Evolutionary conservation across 2,329 filamentous ascomycete genomes (phyloP), one percentile per base, ranked within the genome.

Genomic region (Tolypocladium pustulatum): DNA sequence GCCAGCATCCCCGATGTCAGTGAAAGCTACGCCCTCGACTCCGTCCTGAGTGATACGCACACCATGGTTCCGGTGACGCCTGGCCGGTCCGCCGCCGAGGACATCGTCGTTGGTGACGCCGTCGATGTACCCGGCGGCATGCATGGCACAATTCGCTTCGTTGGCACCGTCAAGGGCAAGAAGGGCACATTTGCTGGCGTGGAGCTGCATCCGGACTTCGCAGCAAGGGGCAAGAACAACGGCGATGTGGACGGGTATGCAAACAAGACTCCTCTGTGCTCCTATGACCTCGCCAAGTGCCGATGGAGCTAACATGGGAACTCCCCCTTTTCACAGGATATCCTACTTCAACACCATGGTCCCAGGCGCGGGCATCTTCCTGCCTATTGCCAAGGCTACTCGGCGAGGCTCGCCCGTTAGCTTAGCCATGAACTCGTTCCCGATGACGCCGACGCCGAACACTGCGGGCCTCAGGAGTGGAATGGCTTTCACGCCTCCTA

Each of bases 121-220:
- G 93, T 97, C 62, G 92, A 97, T 65, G 93, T 97, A 54, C 92
- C 93, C 1, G 94, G 94, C 49, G 90, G 88, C 71, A 96, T 99
- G 91, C 79, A 88, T 64, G 94, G 94, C 55, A 88, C 85, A 2
- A 87, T 97, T 64, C 93, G 89, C 70, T 99, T 96, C 70, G 79
- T 97, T 61, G 94, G 94, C 52, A 79, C 80, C 43, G 93, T 99
- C 46, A 84, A 86, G 65, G 92, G 92, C 62, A 97, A 96, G 78
- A 91, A 89, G 65, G 94, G 94, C 56, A 83, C 84, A 25, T 99
- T 99, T 78, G 91, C 90, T 37, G 94, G 94, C 53, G 90, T 99
- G 40, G 94, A 99, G 73, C 80, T 99, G 62, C 85, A 87, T 67
- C 78, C 83, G 57, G 89, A 96, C 65, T 95, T 88, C 76, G 89